Base-by-base conservation (phyloP, 805 yeast genomes). In the Cyberlindnera nakhonratchasimensis region DNA sequence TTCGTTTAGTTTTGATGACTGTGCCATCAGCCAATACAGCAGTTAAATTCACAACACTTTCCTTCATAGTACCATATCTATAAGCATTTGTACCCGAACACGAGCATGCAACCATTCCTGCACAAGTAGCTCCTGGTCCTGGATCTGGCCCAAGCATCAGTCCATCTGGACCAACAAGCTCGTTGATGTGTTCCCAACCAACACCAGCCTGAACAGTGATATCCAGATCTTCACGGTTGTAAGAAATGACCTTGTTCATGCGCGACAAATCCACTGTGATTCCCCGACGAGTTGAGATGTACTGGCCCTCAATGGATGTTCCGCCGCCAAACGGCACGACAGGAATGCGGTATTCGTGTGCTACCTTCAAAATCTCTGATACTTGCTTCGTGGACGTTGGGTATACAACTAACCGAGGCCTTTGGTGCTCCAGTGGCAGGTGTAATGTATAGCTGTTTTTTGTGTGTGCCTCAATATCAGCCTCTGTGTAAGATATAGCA, bases 11-110 rank as follows among this genome's bases (percentile, higher is more conserved):
- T 64, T 82, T 85, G 42, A 85, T 65, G 18, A 86, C 63, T 0
- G 87, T 79, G 0, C 95, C 95, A 61, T 85, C 95, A 9, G 91
- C 86, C 32, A 85, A 62, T 4, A 86, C 93, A 19, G 82, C 84
- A 0, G 87, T 85, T 47, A 83, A 58, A 51, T 75, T 74, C 20
- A 83, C 63, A 3, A 81, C 77, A 55, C 80, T 79, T 60, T 85
- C 88, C 58, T 80, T 77, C 80, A 84, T 82, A 16, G 90, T 86
- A 14, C 95, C 95, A 53, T 82, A 85, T 34, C 85, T 61, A 21
- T 77, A 75, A 9, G 91, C 89, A 52, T 84, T 81, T 6, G 91
- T 81, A 6, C 95, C 95, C 1, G 90, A 82, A 46, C 90, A 84
- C 29, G 83, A 80, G 29, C 86, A 82, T 11, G 81, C 82, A 39